phyloP scores from a whole-genome alignment of 1,284 basidiomycete genomes.

The Ganoderma multipileum region DNA sequence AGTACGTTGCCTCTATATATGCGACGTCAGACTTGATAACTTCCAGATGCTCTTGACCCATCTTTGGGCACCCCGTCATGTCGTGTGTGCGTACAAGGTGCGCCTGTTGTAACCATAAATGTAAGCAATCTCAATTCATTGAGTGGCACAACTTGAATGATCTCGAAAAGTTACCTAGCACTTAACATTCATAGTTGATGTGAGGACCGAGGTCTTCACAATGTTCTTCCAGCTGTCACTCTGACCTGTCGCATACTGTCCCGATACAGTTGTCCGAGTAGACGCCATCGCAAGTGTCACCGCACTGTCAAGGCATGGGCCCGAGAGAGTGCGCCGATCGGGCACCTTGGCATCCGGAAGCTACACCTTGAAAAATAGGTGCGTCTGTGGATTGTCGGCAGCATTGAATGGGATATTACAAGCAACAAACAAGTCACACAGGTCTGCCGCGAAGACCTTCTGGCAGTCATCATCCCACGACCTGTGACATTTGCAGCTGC shows the following conservation, averaged over 20 bases:
- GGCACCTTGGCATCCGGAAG: constrained; percentile 34
- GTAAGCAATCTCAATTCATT: constrained; percentile 6
- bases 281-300: constrained; percentile 3
- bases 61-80: constrained; percentile 30
- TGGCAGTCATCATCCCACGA: constrained; percentile 12
- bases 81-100: constrained; percentile 28
- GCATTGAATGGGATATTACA: constrained; percentile 33
- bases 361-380: constrained; percentile 35
- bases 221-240: constrained; percentile 46
- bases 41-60: constrained; percentile 27
- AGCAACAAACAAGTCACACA: constrained; percentile 31
- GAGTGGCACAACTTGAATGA: too few species aligned
- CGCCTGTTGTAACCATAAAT: constrained; percentile 11
- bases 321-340: constrained; percentile 32
- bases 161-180: too few species aligned
- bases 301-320: constrained; percentile 29
- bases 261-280: constrained; percentile 24
- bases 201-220: constrained; percentile 33
- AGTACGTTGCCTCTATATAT: constrained; percentile 13
- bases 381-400: constrained; percentile 33
- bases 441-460: constrained; percentile 14
- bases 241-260: constrained; percentile 35
- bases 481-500: too few species aligned
- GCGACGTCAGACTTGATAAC: constrained; percentile 29
- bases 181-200: constrained; percentile 26